Evolutionary conservation across 2,329 filamentous ascomycete genomes (phyloP).

Genomic region (Fusarium multiceps): DNA sequence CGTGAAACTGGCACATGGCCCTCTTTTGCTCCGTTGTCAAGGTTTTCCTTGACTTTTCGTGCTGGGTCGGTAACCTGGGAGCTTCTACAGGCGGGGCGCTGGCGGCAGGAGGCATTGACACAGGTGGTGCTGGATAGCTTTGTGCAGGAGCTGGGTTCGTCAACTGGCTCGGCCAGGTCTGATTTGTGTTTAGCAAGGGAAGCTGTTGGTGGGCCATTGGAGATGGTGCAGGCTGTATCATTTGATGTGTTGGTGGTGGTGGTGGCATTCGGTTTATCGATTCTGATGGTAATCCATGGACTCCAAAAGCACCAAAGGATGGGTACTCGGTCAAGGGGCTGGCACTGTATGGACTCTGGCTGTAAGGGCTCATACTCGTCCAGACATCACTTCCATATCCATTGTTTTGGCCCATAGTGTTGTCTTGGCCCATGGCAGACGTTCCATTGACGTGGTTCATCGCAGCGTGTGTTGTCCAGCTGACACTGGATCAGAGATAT

Average conservation of each 20-base stretch:
- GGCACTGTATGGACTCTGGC: conserved; percentile 64
- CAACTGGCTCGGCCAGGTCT: conserved; percentile 83
- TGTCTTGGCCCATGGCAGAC: conserved; percentile 48
- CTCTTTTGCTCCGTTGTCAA: conserved; percentile 91
- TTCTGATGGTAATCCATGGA: conserved; percentile 63
- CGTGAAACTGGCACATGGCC: conserved; percentile 92
- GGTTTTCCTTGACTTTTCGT: conserved; percentile 80
- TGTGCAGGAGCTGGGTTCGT: conserved; percentile 69
- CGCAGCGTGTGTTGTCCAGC: conserved; percentile 33
- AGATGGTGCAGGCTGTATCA: conserved; percentile 49
- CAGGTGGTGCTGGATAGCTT: conserved; percentile 69
- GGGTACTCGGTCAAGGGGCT: conserved; percentile 75
- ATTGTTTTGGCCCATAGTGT: conserved; percentile 48
- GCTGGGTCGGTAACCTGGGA: conserved; percentile 52
- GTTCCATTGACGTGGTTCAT: conserved; percentile 53
- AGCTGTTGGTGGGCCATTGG: conserved; percentile 68
- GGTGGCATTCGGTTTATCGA: conserved; percentile 65
- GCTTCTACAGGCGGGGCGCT: conserved; percentile 58
- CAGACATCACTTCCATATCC: conserved; percentile 60
- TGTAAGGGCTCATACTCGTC: conserved; percentile 70
- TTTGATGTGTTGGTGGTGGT: conserved; percentile 58
- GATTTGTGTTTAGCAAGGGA: conserved; percentile 73
- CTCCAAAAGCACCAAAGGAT: conserved; percentile 66
- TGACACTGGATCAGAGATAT: conserved; percentile 29
- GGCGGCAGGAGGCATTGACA: conserved; percentile 68